Evolutionary conservation across 768 basidiomycete genomes (phyloP), one percentile per base, ranked within the genome.

Genomic region (Cantharellus anzutake): DNA sequence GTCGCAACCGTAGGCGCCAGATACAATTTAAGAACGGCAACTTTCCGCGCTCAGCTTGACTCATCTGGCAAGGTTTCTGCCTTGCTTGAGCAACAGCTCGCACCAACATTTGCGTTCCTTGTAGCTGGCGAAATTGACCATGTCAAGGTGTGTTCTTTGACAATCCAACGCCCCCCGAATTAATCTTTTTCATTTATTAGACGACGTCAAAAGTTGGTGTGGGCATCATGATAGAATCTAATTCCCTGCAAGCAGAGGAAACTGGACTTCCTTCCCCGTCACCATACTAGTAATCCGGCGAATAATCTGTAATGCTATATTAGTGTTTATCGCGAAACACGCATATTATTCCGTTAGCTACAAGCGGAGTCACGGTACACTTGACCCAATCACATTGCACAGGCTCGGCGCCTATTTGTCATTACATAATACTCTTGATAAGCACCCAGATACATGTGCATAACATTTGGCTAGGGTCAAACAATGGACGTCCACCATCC

Each of bases 91-190:
- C 94, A 98, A 72, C 80, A 92, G 59, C 91, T 98, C 70, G 88
- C 89, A 7, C 96, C 96, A 3, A 81, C 88, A 4, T 97, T 99
- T 68, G 82, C 90, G 11, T 96, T 99, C 78, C 71, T 93, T 66
- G 82, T 99, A 52, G 80, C 89, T 16, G 96, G 96, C 5, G 96
- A 99, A 76, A 91, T 99, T 65, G 96, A 99, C 71, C 96, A 99
- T 78, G 85, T 90, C 76, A 98, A 93, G 83, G 92, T 89, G 66
- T 63, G 73, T 64, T 60, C 34, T 60, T 4, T 64, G 51, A 3
- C 2, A 48, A 3, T 58, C 60, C 38, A 42, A 16, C 20, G 14
- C 34, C 20, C 29, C 37, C 5, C 4, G 40, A 20, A 50, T n/a
- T 50, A n/a, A 5, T 42, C 16, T 39, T n/a, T 4, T 20, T 42